A percentile compares a stretch with the other conserved stretches of the same genome.
Conservation (phyloP, 805 yeast genomes). For the Candida cerambycidarum region DNA sequence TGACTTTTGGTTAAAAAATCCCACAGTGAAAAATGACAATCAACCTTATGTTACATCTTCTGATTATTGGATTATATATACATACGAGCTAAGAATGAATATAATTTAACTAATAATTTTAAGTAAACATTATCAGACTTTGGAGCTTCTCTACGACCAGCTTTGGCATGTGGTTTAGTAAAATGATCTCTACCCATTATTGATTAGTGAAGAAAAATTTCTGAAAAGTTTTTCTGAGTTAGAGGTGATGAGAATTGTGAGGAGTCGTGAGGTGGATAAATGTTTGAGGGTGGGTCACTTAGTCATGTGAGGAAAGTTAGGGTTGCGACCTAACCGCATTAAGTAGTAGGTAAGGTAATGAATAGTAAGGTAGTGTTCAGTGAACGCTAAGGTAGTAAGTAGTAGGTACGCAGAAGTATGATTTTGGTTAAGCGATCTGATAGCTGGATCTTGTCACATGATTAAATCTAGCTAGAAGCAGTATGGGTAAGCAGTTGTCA, state of each 20-base stretch:
- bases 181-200: constrained; percentile 96
- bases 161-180: constrained; percentile 92
- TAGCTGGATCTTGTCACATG: no score
- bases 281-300: background rate
- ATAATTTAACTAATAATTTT: constrained; percentile 94
- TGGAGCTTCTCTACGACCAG: constrained; percentile 98
- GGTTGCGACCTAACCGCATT: background rate
- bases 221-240: constrained; percentile 7
- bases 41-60: constrained; percentile 5
- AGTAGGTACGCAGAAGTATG: no score
- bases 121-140: constrained; percentile 99
- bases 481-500: no score
- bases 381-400: no score
- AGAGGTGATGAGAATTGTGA: background rate
- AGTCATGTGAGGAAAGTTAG: background rate
- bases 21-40: background rate
- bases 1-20: background rate
- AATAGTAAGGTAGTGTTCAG: no score
- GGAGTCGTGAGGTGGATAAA: background rate
- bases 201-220: constrained; percentile 6
- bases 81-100: constrained; percentile 99
- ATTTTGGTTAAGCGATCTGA: no score
- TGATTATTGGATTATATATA: constrained; percentile 25
- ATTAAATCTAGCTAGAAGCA: no score
- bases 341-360: no score